Conservation (phyloP, 2,329 filamentous ascomycete genomes). For the Colletotrichum ledebouriae region DNA sequence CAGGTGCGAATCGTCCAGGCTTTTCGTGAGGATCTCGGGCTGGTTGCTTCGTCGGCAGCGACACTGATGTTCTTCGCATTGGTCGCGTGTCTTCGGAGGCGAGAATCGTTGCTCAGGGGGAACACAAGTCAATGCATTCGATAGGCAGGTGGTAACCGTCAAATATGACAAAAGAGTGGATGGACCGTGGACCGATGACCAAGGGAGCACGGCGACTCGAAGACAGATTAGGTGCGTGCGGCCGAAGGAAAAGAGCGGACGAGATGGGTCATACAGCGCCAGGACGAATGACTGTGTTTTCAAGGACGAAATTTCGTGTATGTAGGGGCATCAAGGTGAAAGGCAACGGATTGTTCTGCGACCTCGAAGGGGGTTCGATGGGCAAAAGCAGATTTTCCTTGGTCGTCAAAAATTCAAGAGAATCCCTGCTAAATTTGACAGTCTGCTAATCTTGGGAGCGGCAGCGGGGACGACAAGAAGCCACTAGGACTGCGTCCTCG, state of each 20-base stretch:
- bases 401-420: constrained; percentile 30
- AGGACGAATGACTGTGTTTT: constrained; percentile 8
- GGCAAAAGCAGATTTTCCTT: constrained; percentile 40
- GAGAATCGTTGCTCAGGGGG: constrained; percentile 22
- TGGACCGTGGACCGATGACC: constrained; percentile 30
- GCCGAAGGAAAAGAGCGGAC: constrained; percentile 37
- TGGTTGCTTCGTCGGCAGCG: constrained; percentile 72
- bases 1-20: constrained; percentile 68
- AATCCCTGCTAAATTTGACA: constrained; percentile 37
- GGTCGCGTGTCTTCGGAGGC: constrained; percentile 38
- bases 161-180: constrained; percentile 38
- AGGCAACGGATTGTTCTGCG: constrained; percentile 12
- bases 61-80: constrained; percentile 77
- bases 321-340: constrained; percentile 37
- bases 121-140: constrained; percentile 44
- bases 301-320: constrained; percentile 30
- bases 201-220: constrained; percentile 33
- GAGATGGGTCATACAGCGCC: constrained; percentile 24
- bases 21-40: constrained; percentile 76
- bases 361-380: constrained; percentile 30
- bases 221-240: constrained; percentile 37
- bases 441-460: constrained; percentile 40
- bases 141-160: constrained; percentile 28
- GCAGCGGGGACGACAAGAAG: constrained; percentile 34
- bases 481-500: constrained; percentile 35